Evolutionary conservation across 1,284 basidiomycete genomes (phyloP).

Genomic region (Farysia itapuensis): DNA sequence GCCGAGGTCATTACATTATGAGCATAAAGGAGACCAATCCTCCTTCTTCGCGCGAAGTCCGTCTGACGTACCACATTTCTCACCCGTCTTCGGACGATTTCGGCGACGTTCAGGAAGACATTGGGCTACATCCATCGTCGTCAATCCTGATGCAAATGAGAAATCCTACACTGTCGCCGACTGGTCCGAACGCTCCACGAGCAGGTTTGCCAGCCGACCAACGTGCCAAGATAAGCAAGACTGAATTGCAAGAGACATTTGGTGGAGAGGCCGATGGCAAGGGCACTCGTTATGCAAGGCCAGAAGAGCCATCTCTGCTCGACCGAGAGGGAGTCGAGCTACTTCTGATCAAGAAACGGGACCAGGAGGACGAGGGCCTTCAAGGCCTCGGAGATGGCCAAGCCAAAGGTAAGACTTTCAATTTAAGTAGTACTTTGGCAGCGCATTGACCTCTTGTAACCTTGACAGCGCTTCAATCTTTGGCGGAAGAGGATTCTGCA

Average conservation of each 20-base stretch:
- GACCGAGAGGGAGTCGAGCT: conserved; percentile 44
- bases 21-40: conserved; percentile 34
- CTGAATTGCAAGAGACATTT: conserved; percentile 40
- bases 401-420: conserved; percentile 23
- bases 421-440: too few species aligned
- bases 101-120: conserved; percentile 39
- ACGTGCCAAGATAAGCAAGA: conserved; percentile 32
- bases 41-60: conserved; percentile 32
- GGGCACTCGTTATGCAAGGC: conserved; percentile 39
- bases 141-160: conserved; percentile 39
- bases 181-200: conserved; percentile 25
- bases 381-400: conserved; percentile 37
- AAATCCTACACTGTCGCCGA: conserved; percentile 40
- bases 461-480: not conserved
- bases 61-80: conserved; percentile 39
- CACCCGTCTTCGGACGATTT: conserved; percentile 38
- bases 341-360: conserved; percentile 33
- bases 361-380: conserved; percentile 30
- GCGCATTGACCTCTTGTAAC: not conserved
- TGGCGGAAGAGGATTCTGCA: not conserved
- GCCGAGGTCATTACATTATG: conserved; percentile 40
- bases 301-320: conserved; percentile 31
- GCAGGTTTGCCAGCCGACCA: conserved; percentile 28
- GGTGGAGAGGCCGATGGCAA: conserved; percentile 35
- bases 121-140: conserved; percentile 31